Base-by-base conservation (phyloP, 202 grass and related monocot species). In the Bolboschoenoplectus hybrid region DNA sequence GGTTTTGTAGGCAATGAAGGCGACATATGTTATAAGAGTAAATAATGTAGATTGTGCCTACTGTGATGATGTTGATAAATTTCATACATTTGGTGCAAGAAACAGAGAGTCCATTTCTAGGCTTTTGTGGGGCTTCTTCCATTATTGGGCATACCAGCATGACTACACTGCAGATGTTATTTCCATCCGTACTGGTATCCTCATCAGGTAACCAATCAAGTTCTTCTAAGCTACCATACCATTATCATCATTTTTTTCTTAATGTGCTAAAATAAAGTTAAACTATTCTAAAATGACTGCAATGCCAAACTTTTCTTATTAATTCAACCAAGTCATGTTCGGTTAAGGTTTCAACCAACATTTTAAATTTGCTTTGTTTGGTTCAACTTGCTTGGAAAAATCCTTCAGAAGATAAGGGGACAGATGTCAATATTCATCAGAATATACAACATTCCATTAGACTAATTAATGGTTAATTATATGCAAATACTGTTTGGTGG, bases 121-220 rank as follows among this genome's bases (percentile, higher is more conserved):
- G 67, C 87, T 97, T 79, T 84, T 97, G 26, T 97, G 95, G 95
- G 85, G 82, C 35, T 94, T 97, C 77, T 97, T 97, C 74, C 92
- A 93, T 85, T 97, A 97, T 85, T 94, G 95, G 95, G 92, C 92
- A 1, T 97, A 94, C 68, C 85, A 91, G 49, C 95, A 97, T 76
- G 91, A 97, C 80, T 97, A 94, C 80, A 89, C 91, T 62, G 88
- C 86, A 49, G 92, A 94, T 87, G 95, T 97, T 86, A 85, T 97
- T 94, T 97, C 95, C 51, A 89, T 97, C 85, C 92, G 92, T 84
- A 97, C 89, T 2, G 95, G 95, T 81, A 89, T 81, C 57, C 90
- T 91, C 74, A 93, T 97, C 55, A 94, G 95, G 95, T 97, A 90
- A 84, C 58, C 16, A 56, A 64, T 62, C 56, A 74, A 64, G 35